Percentiles rank a stretch among this genome's conserved stretches.
phyloP scores from a whole-genome alignment of 2,329 filamentous ascomycete genomes.

The Colletotrichum australisinense region DNA sequence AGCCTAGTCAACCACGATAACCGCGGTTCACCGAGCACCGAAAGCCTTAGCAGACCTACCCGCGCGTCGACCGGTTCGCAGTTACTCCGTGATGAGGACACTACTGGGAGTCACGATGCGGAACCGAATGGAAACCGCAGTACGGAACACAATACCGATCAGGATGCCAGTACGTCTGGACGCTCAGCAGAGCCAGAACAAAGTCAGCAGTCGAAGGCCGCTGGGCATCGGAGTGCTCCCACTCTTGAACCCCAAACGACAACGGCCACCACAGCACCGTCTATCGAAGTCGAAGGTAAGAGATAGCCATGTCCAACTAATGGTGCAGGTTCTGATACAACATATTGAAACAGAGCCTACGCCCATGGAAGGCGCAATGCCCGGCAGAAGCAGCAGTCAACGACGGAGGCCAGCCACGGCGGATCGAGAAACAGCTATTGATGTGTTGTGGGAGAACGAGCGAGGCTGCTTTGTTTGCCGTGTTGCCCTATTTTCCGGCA shows the following conservation, averaged over 20 bases:
- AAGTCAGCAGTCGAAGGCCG: neutral
- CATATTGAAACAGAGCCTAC: conserved; percentile 14
- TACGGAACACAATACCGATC: neutral
- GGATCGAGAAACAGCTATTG: conserved; percentile 71
- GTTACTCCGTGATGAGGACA: conserved; percentile 26
- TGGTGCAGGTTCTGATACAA: neutral
- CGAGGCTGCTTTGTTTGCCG: conserved; percentile 91
- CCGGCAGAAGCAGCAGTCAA: neutral
- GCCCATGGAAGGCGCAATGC: conserved; percentile 12
- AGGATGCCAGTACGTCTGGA: conserved; percentile 1
- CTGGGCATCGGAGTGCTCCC: conserved; percentile 2
- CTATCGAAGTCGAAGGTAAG: conserved; percentile 36
- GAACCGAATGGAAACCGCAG: neutral
- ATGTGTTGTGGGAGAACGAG: conserved; percentile 96
- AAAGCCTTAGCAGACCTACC: conserved; percentile 5
- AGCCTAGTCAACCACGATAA: conserved; percentile 69
- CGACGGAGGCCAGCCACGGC: conserved; percentile 12
- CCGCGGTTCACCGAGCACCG: conserved; percentile 25
- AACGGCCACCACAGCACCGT: conserved; percentile 22
- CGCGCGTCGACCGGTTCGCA: conserved; percentile 26
- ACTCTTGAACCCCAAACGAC: neutral
- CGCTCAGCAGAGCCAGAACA: conserved; percentile 2
- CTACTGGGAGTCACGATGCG: neutral
- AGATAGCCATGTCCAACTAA: too few species aligned
- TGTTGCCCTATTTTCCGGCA: conserved; percentile 87